These are phyloP conservation scores for Stromatinia cepivora DNA, from an alignment of 2,329 filamentous ascomycete species.

Conservation along the genomic window DNA sequence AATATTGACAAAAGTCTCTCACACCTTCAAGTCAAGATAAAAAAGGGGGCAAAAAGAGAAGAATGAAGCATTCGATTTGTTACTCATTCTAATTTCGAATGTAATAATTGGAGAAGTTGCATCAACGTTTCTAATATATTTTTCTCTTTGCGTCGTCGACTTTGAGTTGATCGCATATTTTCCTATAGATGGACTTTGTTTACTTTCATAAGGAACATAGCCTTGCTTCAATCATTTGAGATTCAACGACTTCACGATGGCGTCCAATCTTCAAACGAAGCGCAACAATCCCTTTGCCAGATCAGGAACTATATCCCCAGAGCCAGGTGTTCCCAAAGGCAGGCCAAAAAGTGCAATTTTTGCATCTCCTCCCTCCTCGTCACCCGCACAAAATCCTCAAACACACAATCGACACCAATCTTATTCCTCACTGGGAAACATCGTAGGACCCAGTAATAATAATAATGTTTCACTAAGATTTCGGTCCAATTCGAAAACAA, in stretches of 20 bases:
- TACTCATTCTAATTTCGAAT: neutral
- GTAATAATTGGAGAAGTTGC: neutral
- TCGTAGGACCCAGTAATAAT: slow-evolving; percentile 38
- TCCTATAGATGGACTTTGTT: slow-evolving; percentile 23
- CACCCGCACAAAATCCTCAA: slow-evolving; percentile 51
- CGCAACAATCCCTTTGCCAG: slow-evolving; percentile 80
- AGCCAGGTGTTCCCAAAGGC: slow-evolving; percentile 49
- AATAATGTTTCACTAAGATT: slow-evolving; percentile 39
- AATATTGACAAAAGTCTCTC: slow-evolving; percentile 1
- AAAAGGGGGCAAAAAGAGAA: neutral
- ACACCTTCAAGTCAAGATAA: neutral
- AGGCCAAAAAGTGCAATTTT: slow-evolving; percentile 78
- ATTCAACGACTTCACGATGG: slow-evolving; percentile 45
- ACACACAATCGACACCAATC: slow-evolving; percentile 63
- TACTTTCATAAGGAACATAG: slow-evolving; percentile 14
- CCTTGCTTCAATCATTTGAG: slow-evolving; percentile 21
- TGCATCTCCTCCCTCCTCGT: slow-evolving; percentile 40
- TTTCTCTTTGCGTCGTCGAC: slow-evolving; percentile 1
- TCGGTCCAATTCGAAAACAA: slow-evolving; percentile 65
- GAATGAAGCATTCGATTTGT: neutral
- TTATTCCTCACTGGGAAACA: slow-evolving; percentile 52
- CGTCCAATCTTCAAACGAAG: slow-evolving; percentile 65
- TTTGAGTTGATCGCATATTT: neutral
- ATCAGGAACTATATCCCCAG: slow-evolving; percentile 66
- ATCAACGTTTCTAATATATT: neutral